Percentiles rank a stretch among this genome's conserved stretches.
Evolutionary conservation across 495 filamentous ascomycete species (phyloP).

Genomic region (Penicillium pancosmium): DNA sequence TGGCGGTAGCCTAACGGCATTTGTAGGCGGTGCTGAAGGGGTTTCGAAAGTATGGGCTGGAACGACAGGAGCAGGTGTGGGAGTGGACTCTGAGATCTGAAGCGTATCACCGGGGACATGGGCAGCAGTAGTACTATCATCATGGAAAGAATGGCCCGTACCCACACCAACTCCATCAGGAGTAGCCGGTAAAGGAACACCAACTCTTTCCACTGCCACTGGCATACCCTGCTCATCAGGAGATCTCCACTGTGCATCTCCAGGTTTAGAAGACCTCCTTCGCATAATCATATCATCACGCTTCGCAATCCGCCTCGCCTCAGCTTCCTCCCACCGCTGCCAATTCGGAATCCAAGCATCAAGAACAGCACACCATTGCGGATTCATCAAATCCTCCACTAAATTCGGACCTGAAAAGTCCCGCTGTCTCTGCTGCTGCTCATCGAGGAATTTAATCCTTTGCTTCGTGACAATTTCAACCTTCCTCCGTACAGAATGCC

Average conservation of each 20-base stretch:
- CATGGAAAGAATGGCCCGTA: constrained; percentile 3
- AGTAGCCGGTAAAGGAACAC: constrained; percentile 2
- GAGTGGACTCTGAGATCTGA: constrained; percentile 2
- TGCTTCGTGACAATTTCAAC: constrained; percentile 50
- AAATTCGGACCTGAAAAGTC: constrained; percentile 10
- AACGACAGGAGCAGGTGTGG: constrained; percentile 4
- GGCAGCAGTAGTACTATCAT: not conserved
- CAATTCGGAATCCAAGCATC: constrained; percentile 51
- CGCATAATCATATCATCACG: constrained; percentile 46
- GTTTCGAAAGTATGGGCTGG: not conserved
- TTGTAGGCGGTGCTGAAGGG: constrained; percentile 8
- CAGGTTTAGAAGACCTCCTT: constrained; percentile 32
- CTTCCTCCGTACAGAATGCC: constrained; percentile 52
- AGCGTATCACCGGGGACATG: constrained; percentile 2
- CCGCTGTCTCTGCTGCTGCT: constrained; percentile 27
- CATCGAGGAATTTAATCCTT: constrained; percentile 45
- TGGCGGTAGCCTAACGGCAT: constrained; percentile 35
- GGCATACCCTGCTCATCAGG: not conserved
- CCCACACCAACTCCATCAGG: constrained; percentile 9
- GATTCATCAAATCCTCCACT: constrained; percentile 39
- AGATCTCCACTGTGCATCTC: constrained; percentile 4
- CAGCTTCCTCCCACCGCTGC: constrained; percentile 44
- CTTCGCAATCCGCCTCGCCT: constrained; percentile 45
- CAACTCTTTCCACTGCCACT: not conserved
- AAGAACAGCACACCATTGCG: constrained; percentile 42